Evolutionary conservation across 192 early-diverging fungal genomes (phyloP).

Genomic region (Podila verticillata): DNA sequence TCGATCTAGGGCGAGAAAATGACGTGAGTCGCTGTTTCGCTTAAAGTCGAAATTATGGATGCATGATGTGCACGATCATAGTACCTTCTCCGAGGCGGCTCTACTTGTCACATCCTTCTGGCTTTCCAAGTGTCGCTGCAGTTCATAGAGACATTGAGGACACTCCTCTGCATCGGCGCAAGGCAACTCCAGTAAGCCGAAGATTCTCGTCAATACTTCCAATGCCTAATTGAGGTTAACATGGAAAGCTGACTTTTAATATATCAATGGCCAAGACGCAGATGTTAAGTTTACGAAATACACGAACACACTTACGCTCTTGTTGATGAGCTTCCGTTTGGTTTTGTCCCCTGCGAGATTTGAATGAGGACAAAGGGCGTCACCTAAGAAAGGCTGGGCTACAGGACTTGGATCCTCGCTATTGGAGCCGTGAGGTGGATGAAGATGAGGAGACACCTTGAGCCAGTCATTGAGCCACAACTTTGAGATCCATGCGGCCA

Average conservation of each 20-base stretch:
- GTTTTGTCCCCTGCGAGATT: slow-evolving; percentile 13
- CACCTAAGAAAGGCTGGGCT: slow-evolving; percentile 4
- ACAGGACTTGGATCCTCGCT: slow-evolving; percentile 25
- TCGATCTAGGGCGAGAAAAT: background rate
- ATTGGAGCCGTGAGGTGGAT: background rate
- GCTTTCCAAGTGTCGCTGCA: background rate
- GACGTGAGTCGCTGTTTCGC: background rate
- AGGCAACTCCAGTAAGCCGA: slow-evolving; percentile 19
- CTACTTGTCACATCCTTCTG: slow-evolving; percentile 6
- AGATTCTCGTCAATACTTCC: slow-evolving; percentile 2
- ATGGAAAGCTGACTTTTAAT: too few relatives aligned
- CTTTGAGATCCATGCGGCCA: slow-evolving; percentile 30
- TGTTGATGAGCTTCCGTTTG: slow-evolving; percentile 19
- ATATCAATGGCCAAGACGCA: background rate
- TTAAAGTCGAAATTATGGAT: background rate
- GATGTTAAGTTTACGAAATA: background rate
- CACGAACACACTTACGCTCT: background rate
- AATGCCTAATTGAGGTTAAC: background rate
- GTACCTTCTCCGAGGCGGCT: slow-evolving; percentile 35
- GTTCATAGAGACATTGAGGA: background rate
- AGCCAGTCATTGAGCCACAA: slow-evolving; percentile 33
- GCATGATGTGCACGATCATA: background rate
- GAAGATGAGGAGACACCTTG: slow-evolving; percentile 19
- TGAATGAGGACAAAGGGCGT: slow-evolving; percentile 31
- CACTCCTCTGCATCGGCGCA: slow-evolving; percentile 10